phyloP scores from a whole-genome alignment of 352 stramenopile genomes.

The Phytophthora kernoviae region DNA sequence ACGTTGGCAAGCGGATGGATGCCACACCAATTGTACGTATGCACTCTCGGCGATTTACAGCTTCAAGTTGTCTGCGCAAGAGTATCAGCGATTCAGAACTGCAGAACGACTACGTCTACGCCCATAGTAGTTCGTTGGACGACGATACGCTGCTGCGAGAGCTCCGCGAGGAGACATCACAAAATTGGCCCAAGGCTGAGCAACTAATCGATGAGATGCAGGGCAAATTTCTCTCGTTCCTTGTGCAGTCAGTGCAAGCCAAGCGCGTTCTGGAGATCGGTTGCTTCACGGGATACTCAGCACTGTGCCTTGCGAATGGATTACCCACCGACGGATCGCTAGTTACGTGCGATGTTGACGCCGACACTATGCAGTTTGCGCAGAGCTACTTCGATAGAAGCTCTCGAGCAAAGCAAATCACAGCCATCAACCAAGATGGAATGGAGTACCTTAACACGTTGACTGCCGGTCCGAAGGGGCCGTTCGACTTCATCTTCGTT shows the following conservation, averaged over 20 bases:
- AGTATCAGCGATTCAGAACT: conserved; percentile 27
- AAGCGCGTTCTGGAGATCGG: conserved; percentile 90
- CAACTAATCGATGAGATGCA: conserved; percentile 70
- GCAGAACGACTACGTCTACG: conserved; percentile 31
- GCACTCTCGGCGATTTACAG: conserved; percentile 23
- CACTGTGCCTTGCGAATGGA: conserved; percentile 80
- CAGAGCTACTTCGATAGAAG: conserved; percentile 53
- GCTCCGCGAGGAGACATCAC: conserved; percentile 43
- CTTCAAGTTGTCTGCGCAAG: conserved; percentile 37
- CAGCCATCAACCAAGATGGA: conserved; percentile 43
- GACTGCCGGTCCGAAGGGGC: conserved; percentile 12
- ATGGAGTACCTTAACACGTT: conserved; percentile 44
- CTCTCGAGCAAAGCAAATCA: conserved; percentile 39
- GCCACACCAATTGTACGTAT: conserved; percentile 30
- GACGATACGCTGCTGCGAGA: conserved; percentile 44
- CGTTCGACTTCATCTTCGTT: conserved; percentile 95
- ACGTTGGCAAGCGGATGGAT: conserved; percentile 24
- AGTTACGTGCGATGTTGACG: conserved; percentile 68
- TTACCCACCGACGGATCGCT: conserved; percentile 36
- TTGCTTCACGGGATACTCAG: conserved; percentile 95
- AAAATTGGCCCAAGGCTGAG: conserved; percentile 50
- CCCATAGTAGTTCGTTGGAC: conserved; percentile 22
- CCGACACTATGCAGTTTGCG: conserved; percentile 52
- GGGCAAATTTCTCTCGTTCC: conserved; percentile 64
- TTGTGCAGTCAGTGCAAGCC: conserved; percentile 79